Percentiles rank a stretch among this genome's conserved stretches.
Evolutionary conservation across 768 basidiomycete species (phyloP).

Genomic region (Boletus vinaceobasis): DNA sequence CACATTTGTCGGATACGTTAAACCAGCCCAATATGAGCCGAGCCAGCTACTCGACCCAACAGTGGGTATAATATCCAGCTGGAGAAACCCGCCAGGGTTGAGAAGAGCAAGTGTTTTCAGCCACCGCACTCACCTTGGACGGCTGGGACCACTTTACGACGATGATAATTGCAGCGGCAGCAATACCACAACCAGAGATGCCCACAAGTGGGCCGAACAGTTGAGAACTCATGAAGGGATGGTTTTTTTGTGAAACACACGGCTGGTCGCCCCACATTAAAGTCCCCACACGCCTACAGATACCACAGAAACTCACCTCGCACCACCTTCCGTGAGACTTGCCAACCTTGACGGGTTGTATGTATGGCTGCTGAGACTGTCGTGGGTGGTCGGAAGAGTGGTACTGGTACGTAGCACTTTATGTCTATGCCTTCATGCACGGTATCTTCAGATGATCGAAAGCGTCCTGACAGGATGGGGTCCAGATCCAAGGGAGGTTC

Average conservation of each 20-base stretch:
- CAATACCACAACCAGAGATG: not conserved
- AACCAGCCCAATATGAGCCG: slow-evolving; percentile 25
- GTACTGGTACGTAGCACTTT: too few relatives aligned
- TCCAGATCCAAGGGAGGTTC: too few relatives aligned
- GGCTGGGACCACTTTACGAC: not conserved
- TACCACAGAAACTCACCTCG: not conserved
- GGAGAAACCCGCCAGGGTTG: not conserved
- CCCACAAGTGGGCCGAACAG: not conserved
- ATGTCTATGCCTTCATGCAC: too few relatives aligned
- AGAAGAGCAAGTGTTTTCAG: not conserved
- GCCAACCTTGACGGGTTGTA: too few relatives aligned
- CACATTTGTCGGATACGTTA: slow-evolving; percentile 14
- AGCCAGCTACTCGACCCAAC: slow-evolving; percentile 25
- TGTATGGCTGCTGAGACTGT: too few relatives aligned
- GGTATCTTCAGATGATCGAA: too few relatives aligned
- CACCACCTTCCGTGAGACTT: not conserved
- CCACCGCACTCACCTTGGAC: not conserved
- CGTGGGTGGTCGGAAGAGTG: too few relatives aligned
- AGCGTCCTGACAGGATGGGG: too few relatives aligned
- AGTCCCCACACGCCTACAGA: not conserved
- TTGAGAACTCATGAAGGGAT: not conserved
- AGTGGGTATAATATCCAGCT: slow-evolving; percentile 31
- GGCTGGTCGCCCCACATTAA: not conserved
- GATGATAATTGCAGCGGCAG: not conserved
- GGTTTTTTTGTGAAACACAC: not conserved